Conservation (phyloP, 1,139 yeast species). For the Candida sojae region DNA sequence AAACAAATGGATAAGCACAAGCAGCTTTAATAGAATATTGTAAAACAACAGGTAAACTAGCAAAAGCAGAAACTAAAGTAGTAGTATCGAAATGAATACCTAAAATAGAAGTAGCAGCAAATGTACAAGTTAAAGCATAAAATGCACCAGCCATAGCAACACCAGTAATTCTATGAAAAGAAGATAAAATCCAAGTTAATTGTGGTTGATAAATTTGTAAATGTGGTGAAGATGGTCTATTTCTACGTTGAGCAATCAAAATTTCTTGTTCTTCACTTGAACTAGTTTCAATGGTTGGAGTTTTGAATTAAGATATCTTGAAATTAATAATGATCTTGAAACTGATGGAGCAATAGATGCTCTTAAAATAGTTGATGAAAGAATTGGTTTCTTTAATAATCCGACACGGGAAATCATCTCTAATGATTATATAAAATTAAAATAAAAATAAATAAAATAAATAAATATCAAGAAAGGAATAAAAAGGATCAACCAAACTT, state of each 20-base stretch:
- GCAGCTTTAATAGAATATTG: constrained; percentile 68
- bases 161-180: constrained; percentile 87
- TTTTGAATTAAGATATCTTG: constrained; percentile 24
- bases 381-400: constrained; percentile 14
- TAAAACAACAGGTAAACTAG: constrained; percentile 58
- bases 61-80: constrained; percentile 55
- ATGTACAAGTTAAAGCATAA: constrained; percentile 74
- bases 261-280: constrained; percentile 66
- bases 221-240: constrained; percentile 93
- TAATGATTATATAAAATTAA: neutral
- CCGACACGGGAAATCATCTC: constrained; percentile 19
- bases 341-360: constrained; percentile 1
- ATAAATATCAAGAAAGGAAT: neutral
- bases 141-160: constrained; percentile 77
- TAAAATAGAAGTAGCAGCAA: constrained; percentile 68
- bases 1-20: constrained; percentile 81
- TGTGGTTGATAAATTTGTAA: constrained; percentile 88
- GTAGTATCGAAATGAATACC: constrained; percentile 68
- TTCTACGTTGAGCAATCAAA: constrained; percentile 77
- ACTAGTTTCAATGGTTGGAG: constrained; percentile 62
- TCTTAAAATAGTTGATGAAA: constrained; percentile 3
- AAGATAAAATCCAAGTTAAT: constrained; percentile 78
- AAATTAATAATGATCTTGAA: neutral
- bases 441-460: neutral
- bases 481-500: neutral